Conservation (phyloP, 1,284 basidiomycete genomes). For the Leccinum glutinopallens region DNA sequence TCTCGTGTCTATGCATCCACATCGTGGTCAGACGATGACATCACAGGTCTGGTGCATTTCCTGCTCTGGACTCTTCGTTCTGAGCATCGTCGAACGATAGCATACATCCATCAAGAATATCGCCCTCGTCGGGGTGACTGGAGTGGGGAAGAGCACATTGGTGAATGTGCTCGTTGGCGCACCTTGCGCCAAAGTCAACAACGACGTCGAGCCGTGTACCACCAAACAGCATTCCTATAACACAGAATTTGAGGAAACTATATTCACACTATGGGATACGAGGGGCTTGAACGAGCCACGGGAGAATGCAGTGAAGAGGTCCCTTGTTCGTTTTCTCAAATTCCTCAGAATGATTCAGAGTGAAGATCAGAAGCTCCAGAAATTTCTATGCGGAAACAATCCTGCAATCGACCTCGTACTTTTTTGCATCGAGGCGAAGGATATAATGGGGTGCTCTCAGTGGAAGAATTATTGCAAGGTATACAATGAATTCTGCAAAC, state of each 20-base stretch:
- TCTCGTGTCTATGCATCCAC: background rate
- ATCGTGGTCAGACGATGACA: background rate
- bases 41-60: conserved; percentile 11
- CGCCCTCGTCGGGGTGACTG: conserved; percentile 20
- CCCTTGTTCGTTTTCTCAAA: conserved; percentile 14
- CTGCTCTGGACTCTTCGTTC: background rate
- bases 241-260: background rate
- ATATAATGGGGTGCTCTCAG: conserved; percentile 14
- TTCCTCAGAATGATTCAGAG: conserved; percentile 14
- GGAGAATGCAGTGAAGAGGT: conserved; percentile 1
- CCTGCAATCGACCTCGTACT: conserved; percentile 19
- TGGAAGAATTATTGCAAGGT: conserved; percentile 24
- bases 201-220: conserved; percentile 20
- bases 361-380: conserved; percentile 18
- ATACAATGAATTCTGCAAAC: conserved; percentile 19
- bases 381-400: conserved; percentile 15
- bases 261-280: conserved; percentile 20
- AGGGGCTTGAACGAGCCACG: conserved; percentile 19
- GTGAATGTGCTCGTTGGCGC: conserved; percentile 21
- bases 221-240: conserved; percentile 1
- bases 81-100: conserved; percentile 13
- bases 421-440: conserved; percentile 21
- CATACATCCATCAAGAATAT: no score
- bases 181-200: conserved; percentile 14
- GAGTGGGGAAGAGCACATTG: conserved; percentile 27